These are phyloP conservation scores for Eucalyptus erythrocorys DNA, from an alignment of 345 rosid genomes.

Conservation along the genomic window DNA sequence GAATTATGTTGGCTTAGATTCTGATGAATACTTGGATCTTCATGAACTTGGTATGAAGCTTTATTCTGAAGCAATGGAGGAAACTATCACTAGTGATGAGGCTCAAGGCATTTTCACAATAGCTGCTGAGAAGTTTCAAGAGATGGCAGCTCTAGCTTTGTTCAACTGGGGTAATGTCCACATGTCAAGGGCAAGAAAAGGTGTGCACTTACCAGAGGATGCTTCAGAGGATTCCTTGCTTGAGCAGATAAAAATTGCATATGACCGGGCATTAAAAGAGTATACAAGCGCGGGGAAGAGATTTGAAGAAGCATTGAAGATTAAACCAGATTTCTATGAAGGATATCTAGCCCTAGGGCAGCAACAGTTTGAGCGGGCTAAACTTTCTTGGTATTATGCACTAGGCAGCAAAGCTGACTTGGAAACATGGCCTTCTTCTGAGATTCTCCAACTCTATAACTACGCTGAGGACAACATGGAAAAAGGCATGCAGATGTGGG, in stretches of 20 bases:
- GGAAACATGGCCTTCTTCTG: slow-evolving; percentile 46
- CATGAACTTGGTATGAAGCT: slow-evolving; percentile 76
- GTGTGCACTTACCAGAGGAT: slow-evolving; percentile 38
- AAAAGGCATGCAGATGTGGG: slow-evolving; percentile 53
- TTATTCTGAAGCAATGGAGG: slow-evolving; percentile 91
- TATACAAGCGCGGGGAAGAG: slow-evolving; percentile 41
- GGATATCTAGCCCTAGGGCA: slow-evolving; percentile 59
- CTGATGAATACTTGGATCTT: slow-evolving; percentile 56
- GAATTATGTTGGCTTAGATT: slow-evolving; percentile 63
- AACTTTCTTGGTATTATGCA: slow-evolving; percentile 76
- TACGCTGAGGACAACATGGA: slow-evolving; percentile 68
- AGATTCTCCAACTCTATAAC: slow-evolving; percentile 47
- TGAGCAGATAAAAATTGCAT: slow-evolving; percentile 40
- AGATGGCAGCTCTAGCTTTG: slow-evolving; percentile 79
- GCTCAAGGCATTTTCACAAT: slow-evolving; percentile 58
- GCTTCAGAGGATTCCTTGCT: slow-evolving; percentile 42
- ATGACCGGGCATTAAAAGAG: slow-evolving; percentile 51
- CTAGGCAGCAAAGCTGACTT: slow-evolving; percentile 42
- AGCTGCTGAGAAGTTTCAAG: slow-evolving; percentile 82
- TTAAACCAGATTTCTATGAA: slow-evolving; percentile 77
- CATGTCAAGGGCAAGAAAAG: slow-evolving; percentile 78
- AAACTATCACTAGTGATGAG: slow-evolving; percentile 73
- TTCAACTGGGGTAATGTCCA: slow-evolving; percentile 84
- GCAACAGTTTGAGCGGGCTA: slow-evolving; percentile 86
- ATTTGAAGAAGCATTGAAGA: slow-evolving; percentile 67